Conservation (phyloP, 306 rosid genomes). For the Mimosa pudica region DNA sequence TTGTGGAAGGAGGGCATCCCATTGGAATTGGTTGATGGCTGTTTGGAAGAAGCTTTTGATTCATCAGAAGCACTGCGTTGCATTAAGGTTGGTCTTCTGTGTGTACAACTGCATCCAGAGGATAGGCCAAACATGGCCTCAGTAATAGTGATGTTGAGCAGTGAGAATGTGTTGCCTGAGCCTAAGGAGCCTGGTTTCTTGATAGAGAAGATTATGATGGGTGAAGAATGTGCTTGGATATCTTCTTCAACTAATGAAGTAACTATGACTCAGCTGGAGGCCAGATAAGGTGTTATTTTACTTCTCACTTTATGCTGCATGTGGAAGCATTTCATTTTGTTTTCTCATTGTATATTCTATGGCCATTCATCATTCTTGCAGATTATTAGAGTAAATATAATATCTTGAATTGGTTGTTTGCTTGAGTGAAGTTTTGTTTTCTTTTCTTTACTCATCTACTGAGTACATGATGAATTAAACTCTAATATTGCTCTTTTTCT, state of each 20-base stretch:
- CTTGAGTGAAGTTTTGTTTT: neutral
- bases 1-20: neutral
- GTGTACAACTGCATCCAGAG: neutral
- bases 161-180: neutral
- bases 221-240: neutral
- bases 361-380: neutral
- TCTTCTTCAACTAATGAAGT: conserved; percentile 5
- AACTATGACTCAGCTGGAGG: neutral
- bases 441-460: neutral
- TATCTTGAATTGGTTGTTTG: neutral
- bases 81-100: neutral
- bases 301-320: neutral
- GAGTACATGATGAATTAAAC: neutral
- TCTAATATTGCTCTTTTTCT: neutral
- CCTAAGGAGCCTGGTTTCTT: conserved; percentile 4
- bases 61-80: neutral
- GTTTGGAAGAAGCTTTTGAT: neutral
- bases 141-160: conserved; percentile 5
- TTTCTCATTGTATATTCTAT: neutral
- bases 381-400: neutral
- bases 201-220: neutral
- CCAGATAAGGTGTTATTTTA: neutral
- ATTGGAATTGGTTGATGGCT: neutral
- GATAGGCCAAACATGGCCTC: conserved; percentile 4
- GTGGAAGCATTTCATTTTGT: neutral